Percentiles rank a stretch among this genome's conserved stretches.
phyloP scores from a whole-genome alignment of 441 rosid genomes.

The Pelargonium cotyledonis region DNA sequence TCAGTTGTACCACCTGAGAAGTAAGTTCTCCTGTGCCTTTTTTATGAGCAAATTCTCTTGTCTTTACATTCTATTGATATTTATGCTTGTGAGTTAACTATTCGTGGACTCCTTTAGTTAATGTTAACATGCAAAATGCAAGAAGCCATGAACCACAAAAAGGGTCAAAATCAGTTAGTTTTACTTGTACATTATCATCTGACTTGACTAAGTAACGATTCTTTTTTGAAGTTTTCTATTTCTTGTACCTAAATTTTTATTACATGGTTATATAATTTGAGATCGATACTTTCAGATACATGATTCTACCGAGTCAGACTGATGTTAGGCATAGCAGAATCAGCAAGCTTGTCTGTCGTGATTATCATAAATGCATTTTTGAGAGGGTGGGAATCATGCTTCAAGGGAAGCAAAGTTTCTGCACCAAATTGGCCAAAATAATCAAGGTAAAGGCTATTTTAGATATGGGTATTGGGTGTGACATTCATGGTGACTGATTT shows the following conservation, averaged over 20 bases:
- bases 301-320: constrained; percentile 34
- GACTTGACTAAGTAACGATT: not conserved
- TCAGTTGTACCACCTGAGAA: constrained; percentile 37
- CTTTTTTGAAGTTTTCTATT: constrained; percentile 6
- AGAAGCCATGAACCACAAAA: not conserved
- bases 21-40: constrained; percentile 28
- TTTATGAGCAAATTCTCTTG: not conserved
- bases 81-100: not conserved
- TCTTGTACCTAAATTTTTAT: not conserved
- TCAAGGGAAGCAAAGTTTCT: constrained; percentile 48
- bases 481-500: not conserved
- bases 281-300: constrained; percentile 35
- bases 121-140: not conserved
- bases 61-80: not conserved
- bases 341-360: constrained; percentile 20
- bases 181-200: not conserved
- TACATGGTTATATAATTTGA: not conserved
- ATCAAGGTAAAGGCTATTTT: constrained; percentile 36
- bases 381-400: constrained; percentile 52
- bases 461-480: not conserved
- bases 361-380: constrained; percentile 27
- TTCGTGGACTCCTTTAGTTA: not conserved
- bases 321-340: constrained; percentile 15
- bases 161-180: not conserved
- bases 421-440: constrained; percentile 39